A percentile compares a stretch with the other conserved stretches of the same genome.
phyloP scores from a whole-genome alignment of 2,329 filamentous ascomycete genomes.

The Neocucurbitaria cava region DNA sequence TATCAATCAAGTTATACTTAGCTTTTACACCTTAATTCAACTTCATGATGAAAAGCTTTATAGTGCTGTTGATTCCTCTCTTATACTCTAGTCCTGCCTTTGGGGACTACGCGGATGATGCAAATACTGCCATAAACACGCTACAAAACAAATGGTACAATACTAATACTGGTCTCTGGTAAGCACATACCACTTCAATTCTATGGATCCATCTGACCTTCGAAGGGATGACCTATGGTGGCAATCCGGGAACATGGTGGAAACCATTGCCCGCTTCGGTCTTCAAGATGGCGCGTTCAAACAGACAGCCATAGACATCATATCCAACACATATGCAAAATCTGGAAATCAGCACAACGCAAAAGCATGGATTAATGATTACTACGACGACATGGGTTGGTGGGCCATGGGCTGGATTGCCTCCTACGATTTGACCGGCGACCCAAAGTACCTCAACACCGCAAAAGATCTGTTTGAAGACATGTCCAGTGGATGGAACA shows the following conservation, averaged over 20 bases:
- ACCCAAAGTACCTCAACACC: slow-evolving; percentile 61
- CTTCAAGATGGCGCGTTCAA: slow-evolving; percentile 37
- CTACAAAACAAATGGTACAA: slow-evolving; percentile 45
- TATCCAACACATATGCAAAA: slow-evolving; percentile 45
- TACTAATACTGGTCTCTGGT: slow-evolving; percentile 43
- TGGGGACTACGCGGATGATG: slow-evolving; percentile 37
- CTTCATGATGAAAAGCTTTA: slow-evolving; percentile 30
- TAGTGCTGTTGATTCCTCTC: slow-evolving; percentile 18
- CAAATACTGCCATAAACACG: slow-evolving; percentile 34
- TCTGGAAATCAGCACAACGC: slow-evolving; percentile 33
- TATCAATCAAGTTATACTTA: neutral
- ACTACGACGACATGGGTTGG: slow-evolving; percentile 69
- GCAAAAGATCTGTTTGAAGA: slow-evolving; percentile 64
- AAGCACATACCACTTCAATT: slow-evolving; percentile 4
- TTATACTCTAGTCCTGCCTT: slow-evolving; percentile 15
- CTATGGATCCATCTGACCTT: neutral
- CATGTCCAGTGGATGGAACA: slow-evolving; percentile 59
- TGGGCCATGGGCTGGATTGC: slow-evolving; percentile 68
- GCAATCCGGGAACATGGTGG: slow-evolving; percentile 48
- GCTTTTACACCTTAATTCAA: neutral
- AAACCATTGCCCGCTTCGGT: slow-evolving; percentile 43
- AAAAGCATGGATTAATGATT: slow-evolving; percentile 58
- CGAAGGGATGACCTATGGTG: slow-evolving; percentile 42
- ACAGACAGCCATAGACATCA: slow-evolving; percentile 34
- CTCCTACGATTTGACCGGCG: slow-evolving; percentile 62